A percentile compares a stretch with the other conserved stretches of the same genome.
These are phyloP conservation scores for Phytopythium montanum DNA, from an alignment of 352 stramenopile genomes.

Conservation along the genomic window DNA sequence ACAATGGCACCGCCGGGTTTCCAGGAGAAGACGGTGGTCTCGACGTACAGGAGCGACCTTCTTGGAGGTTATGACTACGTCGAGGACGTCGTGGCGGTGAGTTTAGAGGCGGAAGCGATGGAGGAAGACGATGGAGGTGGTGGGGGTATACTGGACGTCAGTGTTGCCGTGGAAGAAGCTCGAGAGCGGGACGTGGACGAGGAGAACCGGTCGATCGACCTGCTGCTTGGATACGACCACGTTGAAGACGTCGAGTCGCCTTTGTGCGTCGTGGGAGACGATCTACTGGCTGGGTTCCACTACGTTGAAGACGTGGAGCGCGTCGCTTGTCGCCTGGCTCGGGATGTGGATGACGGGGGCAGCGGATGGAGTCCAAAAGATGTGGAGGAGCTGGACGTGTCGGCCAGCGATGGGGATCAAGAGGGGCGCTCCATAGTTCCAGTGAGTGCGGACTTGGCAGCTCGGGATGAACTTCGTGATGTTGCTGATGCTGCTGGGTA, in stretches of 20 bases:
- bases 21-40: neutral
- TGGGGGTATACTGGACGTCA: neutral
- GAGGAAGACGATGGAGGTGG: neutral
- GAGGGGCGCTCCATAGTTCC: neutral
- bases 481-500: neutral
- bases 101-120: neutral
- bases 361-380: neutral
- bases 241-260: conserved; percentile 31
- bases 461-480: neutral
- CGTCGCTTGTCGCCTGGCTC: neutral
- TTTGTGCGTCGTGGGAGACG: neutral
- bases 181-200: neutral
- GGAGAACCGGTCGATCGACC: conserved; percentile 4
- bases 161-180: neutral
- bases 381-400: neutral
- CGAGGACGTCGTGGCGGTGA: neutral
- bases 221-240: conserved; percentile 32
- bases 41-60: neutral
- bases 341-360: neutral
- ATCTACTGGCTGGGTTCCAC: conserved; percentile 25
- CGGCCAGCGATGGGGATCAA: neutral
- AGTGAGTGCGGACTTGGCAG: neutral
- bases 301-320: conserved; percentile 19
- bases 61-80: neutral
- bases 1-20: neutral